These are phyloP conservation scores for Jackrogersella minutella DNA, from an alignment of 495 filamentous ascomycete genomes.

Conservation along the genomic window DNA sequence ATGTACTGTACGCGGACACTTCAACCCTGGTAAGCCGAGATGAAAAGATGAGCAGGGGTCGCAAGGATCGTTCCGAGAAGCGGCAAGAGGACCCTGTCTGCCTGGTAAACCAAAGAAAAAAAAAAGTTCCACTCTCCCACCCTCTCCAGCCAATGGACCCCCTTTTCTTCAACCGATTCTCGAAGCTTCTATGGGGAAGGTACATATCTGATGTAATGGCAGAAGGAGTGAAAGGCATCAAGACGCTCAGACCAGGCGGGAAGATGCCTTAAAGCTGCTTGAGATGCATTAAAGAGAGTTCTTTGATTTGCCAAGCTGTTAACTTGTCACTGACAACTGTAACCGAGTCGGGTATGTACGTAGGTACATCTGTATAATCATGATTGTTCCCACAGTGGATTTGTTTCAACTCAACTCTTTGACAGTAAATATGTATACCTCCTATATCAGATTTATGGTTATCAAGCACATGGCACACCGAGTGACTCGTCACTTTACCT, in stretches of 20 bases:
- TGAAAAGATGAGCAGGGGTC: conserved; percentile 34
- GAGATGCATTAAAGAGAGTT: background rate
- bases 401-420: conserved; percentile 38
- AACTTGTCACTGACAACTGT: conserved; percentile 39
- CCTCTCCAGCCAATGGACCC: conserved; percentile 30
- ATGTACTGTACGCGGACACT: conserved; percentile 31
- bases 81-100: conserved; percentile 37
- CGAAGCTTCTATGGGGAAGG: conserved; percentile 56
- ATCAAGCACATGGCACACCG: conserved; percentile 13
- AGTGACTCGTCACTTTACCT: conserved; percentile 17
- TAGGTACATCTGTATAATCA: conserved; percentile 4
- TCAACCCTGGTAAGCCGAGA: conserved; percentile 38
- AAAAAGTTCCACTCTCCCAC: conserved; percentile 17
- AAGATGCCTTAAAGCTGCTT: conserved; percentile 40
- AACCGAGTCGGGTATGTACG: background rate
- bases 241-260: conserved; percentile 33
- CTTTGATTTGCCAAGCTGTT: conserved; percentile 44
- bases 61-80: conserved; percentile 44
- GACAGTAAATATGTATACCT: conserved; percentile 28
- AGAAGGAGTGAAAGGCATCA: conserved; percentile 8
- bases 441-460: background rate
- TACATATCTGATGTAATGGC: conserved; percentile 34
- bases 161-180: conserved; percentile 45
- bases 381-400: conserved; percentile 28
- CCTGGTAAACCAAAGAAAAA: conserved; percentile 27